phyloP scores from a whole-genome alignment of 768 basidiomycete genomes.

The Xerocomus spinulosus region DNA sequence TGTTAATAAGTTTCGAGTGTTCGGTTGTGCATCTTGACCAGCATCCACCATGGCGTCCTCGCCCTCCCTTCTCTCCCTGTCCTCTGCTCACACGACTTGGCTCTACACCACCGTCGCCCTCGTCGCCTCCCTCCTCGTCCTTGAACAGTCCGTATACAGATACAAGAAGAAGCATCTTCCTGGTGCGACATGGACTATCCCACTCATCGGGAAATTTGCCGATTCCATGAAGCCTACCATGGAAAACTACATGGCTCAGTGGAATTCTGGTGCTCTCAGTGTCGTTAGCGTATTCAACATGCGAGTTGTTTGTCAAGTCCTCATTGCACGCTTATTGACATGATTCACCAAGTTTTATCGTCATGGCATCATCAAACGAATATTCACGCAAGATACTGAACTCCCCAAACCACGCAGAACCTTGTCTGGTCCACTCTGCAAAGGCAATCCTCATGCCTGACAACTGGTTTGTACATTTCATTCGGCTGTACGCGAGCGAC shows the following conservation, averaged over 20 bases:
- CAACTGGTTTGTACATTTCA: constrained; percentile 64
- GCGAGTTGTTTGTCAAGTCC: constrained; percentile 42
- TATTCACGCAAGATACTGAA: constrained; percentile 94
- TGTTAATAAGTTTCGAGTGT: constrained; percentile 3
- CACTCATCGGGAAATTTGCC: constrained; percentile 94
- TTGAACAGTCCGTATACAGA: constrained; percentile 88
- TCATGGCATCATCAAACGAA: constrained; percentile 94
- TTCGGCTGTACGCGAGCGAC: neutral
- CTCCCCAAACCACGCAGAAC: constrained; percentile 88
- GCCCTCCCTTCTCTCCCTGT: constrained; percentile 33
- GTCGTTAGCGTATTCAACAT: constrained; percentile 97
- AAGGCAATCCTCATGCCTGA: constrained; percentile 80
- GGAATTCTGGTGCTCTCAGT: constrained; percentile 84
- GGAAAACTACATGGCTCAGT: constrained; percentile 88
- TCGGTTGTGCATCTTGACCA: neutral
- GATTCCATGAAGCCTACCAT: constrained; percentile 89
- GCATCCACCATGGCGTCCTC: constrained; percentile 30
- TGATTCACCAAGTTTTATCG: constrained; percentile 78
- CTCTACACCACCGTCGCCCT: constrained; percentile 67
- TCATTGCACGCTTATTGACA: constrained; percentile 3
- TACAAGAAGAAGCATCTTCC: constrained; percentile 87
- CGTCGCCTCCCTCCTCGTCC: constrained; percentile 66
- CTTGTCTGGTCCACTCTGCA: constrained; percentile 89
- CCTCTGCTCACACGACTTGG: constrained; percentile 38
- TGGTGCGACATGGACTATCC: constrained; percentile 89